Percentiles rank a stretch among this genome's conserved stretches.
phyloP scores from a whole-genome alignment of 1,284 basidiomycete genomes.

The Thecaphora thlaspeos region DNA sequence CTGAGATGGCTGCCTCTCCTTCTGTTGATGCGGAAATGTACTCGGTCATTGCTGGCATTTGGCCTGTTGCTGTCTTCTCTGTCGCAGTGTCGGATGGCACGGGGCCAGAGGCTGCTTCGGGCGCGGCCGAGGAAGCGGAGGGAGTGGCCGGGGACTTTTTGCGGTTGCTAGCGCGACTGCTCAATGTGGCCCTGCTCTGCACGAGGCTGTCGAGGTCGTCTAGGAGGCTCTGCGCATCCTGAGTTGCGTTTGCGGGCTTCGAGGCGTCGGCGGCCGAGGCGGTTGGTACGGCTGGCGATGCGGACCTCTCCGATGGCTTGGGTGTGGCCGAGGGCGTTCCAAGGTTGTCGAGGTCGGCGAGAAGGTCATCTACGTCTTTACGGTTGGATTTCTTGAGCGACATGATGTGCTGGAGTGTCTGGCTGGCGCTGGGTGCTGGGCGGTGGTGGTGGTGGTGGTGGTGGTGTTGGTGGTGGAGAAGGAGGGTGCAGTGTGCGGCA shows the following conservation, averaged over 20 bases:
- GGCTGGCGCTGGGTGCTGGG: no score
- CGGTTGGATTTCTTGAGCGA: slow-evolving; percentile 8
- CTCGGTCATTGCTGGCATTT: neutral
- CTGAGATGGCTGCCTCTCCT: neutral
- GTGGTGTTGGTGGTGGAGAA: no score
- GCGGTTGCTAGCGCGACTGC: slow-evolving; percentile 13
- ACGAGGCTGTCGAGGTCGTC: slow-evolving; percentile 56
- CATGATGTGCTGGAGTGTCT: neutral
- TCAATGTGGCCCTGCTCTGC: slow-evolving; percentile 40
- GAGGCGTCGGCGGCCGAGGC: slow-evolving; percentile 5
- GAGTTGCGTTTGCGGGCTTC: slow-evolving; percentile 15
- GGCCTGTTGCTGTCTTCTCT: no score
- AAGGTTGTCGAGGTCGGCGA: slow-evolving; percentile 52
- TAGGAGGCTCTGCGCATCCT: slow-evolving; percentile 54
- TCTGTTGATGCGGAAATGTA: slow-evolving; percentile 1
- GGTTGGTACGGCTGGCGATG: slow-evolving; percentile 8
- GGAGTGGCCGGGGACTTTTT: neutral
- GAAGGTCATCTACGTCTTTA: slow-evolving; percentile 53
- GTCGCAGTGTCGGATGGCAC: slow-evolving; percentile 2
- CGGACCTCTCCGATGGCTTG: slow-evolving; percentile 15
- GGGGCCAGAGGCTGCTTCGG: no score
- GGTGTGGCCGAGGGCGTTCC: slow-evolving; percentile 7
- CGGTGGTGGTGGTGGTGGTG: no score
- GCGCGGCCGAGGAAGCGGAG: slow-evolving; percentile 64
- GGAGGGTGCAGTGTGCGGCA: no score